phyloP scores from a whole-genome alignment of 2,329 filamentous ascomycete species.

The Lachnum nothofagi region DNA sequence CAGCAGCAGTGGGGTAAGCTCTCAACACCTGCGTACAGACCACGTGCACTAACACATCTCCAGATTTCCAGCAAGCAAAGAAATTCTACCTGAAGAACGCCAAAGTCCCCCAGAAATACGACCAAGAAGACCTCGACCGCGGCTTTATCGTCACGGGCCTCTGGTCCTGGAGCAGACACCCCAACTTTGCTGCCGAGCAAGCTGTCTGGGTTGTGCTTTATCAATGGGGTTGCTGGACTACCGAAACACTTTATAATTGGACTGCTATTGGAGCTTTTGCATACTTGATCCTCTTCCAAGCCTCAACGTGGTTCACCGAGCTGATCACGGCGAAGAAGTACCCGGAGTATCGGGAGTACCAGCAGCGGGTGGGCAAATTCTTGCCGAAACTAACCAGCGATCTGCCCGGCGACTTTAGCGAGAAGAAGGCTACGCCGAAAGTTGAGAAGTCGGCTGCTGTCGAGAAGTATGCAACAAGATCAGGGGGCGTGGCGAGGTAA shows the following conservation, averaged over 20 bases:
- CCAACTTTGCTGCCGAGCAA: constrained; percentile 93
- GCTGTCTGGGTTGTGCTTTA: constrained; percentile 84
- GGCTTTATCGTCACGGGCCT: constrained; percentile 82
- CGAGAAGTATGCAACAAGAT: not conserved
- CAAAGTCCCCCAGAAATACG: constrained; percentile 61
- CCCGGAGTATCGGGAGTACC: constrained; percentile 79
- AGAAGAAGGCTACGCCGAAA: constrained; percentile 22
- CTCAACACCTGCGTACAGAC: too few relatives aligned
- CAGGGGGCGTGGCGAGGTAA: not conserved
- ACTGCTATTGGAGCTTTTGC: constrained; percentile 62
- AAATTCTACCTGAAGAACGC: constrained; percentile 66
- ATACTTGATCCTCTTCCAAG: constrained; percentile 80
- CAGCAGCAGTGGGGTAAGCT: constrained; percentile 85
- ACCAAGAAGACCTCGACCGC: constrained; percentile 73
- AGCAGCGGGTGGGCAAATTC: constrained; percentile 76
- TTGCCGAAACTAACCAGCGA: constrained; percentile 48
- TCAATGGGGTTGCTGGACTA: constrained; percentile 76
- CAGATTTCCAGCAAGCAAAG: constrained; percentile 79
- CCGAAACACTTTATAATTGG: constrained; percentile 71
- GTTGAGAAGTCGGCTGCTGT: constrained; percentile 11
- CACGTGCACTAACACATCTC: not conserved
- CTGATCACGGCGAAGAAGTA: constrained; percentile 76
- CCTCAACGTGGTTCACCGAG: constrained; percentile 84
- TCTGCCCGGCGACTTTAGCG: constrained; percentile 27
- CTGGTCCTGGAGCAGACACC: constrained; percentile 84